Conservation (phyloP, 192 early-diverging fungal species). For the Thamnidium elegans region DNA sequence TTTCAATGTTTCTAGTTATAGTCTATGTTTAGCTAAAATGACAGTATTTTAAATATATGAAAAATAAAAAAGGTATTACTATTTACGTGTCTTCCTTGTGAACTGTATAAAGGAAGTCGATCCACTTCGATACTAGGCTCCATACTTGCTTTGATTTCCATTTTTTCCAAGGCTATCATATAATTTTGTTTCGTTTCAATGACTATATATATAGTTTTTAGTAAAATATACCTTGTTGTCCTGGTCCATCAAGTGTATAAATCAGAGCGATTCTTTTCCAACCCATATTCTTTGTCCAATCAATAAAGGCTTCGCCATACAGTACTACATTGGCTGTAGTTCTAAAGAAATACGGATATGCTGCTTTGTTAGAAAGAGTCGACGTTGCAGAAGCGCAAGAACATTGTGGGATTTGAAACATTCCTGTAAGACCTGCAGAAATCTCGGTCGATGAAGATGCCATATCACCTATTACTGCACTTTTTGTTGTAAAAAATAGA, state of each 20-base stretch:
- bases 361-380: slow-evolving; percentile 19
- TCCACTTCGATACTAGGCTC: too few species aligned
- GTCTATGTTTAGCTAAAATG: too few species aligned
- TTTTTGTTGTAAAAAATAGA: background rate
- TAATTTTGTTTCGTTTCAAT: background rate
- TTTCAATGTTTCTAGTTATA: too few species aligned
- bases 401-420: slow-evolving; percentile 28
- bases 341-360: slow-evolving; percentile 35
- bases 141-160: too few species aligned
- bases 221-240: slow-evolving; percentile 20
- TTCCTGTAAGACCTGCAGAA: slow-evolving; percentile 25
- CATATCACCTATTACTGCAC: slow-evolving; percentile 37
- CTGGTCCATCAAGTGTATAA: slow-evolving; percentile 25
- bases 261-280: slow-evolving; percentile 28
- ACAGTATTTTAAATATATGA: too few species aligned
- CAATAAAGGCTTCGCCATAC: slow-evolving; percentile 12
- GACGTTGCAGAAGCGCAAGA: slow-evolving; percentile 13
- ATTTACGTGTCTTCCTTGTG: too few species aligned
- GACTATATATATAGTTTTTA: background rate
- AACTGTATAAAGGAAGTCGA: too few species aligned
- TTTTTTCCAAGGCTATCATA: too few species aligned
- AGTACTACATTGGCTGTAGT: slow-evolving; percentile 7
- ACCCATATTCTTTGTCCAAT: slow-evolving; percentile 23
- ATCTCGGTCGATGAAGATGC: slow-evolving; percentile 4
- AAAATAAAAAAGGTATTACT: too few species aligned